Evolutionary conservation across 352 stramenopile genomes (phyloP).

Genomic region (Phytopythium litorale): DNA sequence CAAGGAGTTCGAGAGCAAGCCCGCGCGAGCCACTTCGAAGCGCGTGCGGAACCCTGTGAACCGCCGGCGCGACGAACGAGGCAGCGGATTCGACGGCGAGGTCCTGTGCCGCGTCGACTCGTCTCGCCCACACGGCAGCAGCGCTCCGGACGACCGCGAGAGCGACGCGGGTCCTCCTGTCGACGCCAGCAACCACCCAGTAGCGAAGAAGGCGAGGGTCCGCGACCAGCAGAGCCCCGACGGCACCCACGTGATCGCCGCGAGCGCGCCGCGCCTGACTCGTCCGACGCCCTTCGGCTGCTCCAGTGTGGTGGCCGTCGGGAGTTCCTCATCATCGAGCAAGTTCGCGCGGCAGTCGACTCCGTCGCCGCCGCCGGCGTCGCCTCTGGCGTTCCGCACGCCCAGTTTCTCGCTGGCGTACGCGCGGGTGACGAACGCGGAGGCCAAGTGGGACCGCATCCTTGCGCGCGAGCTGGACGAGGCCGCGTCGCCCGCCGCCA

Average conservation of each 20-base stretch:
- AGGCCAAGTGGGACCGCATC: constrained; percentile 80
- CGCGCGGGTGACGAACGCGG: constrained; percentile 27
- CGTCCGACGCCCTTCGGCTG: constrained; percentile 28
- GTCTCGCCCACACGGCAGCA: constrained; percentile 7
- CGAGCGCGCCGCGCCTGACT: constrained; percentile 14
- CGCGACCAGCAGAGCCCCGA: not conserved
- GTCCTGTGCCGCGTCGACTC: constrained; percentile 49
- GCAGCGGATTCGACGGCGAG: constrained; percentile 68
- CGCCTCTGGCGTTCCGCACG: not conserved
- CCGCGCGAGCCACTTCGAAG: constrained; percentile 34
- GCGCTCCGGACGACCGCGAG: constrained; percentile 1
- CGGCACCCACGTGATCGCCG: not conserved
- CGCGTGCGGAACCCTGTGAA: constrained; percentile 52
- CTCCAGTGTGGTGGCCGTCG: not conserved
- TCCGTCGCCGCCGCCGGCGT: not conserved
- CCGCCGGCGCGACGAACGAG: constrained; percentile 42
- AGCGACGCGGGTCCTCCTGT: not conserved
- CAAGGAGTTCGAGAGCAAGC: constrained; percentile 43
- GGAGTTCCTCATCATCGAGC: not conserved
- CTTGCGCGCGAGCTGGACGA: constrained; percentile 32
- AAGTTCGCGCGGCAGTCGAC: not conserved
- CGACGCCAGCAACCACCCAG: not conserved
- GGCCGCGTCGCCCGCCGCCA: not conserved
- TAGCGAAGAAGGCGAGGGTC: not conserved
- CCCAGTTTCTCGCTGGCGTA: constrained; percentile 8